These are phyloP conservation scores for Sisymbrium altissimum DNA, from an alignment of 345 rosid genomes.

Conservation along the genomic window DNA sequence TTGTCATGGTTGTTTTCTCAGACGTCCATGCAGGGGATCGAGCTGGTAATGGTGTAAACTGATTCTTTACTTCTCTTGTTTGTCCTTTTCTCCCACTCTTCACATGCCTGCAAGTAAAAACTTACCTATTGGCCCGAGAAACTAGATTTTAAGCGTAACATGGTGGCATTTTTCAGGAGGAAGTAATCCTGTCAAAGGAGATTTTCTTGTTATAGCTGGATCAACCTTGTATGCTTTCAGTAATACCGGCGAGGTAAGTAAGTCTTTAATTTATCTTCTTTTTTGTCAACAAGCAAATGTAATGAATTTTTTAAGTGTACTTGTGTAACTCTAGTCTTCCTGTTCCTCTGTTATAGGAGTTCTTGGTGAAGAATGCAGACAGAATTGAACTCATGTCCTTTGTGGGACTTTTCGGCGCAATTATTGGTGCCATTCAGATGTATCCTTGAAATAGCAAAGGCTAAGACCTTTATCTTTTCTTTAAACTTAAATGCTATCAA, in stretches of 20 bases:
- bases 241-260: constrained; percentile 74
- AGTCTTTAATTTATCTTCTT: no score
- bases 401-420: constrained; percentile 77
- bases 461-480: not conserved
- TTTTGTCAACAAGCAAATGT: not conserved
- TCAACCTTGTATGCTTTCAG: constrained; percentile 64
- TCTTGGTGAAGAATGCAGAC: constrained; percentile 77
- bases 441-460: constrained; percentile 47
- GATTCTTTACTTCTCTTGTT: not conserved
- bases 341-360: constrained; percentile 47
- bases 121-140: no score
- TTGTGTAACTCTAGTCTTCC: not conserved
- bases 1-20: no score
- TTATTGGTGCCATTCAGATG: constrained; percentile 82
- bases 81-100: no score
- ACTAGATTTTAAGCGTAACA: not conserved
- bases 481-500: no score
- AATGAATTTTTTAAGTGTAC: not conserved
- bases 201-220: constrained; percentile 61
- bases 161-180: constrained; percentile 46
- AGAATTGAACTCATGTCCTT: constrained; percentile 78
- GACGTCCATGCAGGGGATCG: constrained; percentile 56
- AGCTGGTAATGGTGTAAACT: constrained; percentile 39
- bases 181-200: constrained; percentile 64
- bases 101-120: not conserved